These are phyloP conservation scores for Trichoderma asperelloides DNA, from an alignment of 495 filamentous ascomycete genomes.

Conservation along the genomic window DNA sequence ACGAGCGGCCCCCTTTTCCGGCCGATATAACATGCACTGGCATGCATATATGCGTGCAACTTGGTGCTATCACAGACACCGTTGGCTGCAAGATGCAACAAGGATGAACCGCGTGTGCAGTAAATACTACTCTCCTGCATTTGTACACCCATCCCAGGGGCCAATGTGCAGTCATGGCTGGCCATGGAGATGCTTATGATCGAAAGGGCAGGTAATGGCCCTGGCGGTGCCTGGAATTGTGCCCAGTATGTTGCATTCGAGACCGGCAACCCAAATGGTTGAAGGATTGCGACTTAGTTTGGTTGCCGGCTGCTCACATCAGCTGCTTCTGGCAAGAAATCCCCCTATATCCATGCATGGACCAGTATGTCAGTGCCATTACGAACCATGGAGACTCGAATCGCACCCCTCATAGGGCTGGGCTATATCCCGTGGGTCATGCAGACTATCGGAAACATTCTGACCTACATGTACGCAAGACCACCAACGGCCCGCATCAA, in stretches of 20 bases:
- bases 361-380: no score
- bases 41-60: no score
- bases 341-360: no score
- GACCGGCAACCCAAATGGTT: background rate
- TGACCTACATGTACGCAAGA: background rate
- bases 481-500: background rate
- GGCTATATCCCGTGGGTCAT: background rate
- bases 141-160: background rate
- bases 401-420: background rate
- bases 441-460: background rate
- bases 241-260: background rate
- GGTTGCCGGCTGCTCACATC: background rate
- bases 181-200: background rate
- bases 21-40: no score
- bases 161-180: background rate
- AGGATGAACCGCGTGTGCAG: background rate
- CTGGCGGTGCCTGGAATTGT: background rate
- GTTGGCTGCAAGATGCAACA: background rate
- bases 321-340: background rate
- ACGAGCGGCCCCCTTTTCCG: background rate
- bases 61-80: background rate
- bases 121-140: background rate
- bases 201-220: background rate
- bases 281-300: no score
- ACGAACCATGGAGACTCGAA: background rate